Evolutionary conservation across 2,329 filamentous ascomycete species (phyloP).

Genomic region (Coniochaeta ligniaria): DNA sequence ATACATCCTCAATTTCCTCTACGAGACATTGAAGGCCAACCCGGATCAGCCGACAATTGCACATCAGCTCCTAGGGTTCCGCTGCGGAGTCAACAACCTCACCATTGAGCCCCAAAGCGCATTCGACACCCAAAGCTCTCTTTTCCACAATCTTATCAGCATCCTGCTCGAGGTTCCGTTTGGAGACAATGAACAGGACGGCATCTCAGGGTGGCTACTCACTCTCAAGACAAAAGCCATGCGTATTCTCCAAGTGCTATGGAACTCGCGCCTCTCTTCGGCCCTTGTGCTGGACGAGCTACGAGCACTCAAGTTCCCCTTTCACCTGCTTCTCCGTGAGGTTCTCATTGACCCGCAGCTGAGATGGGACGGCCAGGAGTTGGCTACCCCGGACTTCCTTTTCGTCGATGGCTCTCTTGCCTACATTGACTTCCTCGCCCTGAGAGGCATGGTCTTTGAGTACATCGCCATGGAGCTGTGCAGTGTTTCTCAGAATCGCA

Average conservation of each 20-base stretch:
- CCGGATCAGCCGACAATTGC: constrained; percentile 79
- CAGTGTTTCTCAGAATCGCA: constrained; percentile 62
- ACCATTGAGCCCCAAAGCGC: constrained; percentile 60
- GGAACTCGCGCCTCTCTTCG: constrained; percentile 74
- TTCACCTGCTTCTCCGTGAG: constrained; percentile 66
- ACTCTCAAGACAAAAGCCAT: constrained; percentile 61
- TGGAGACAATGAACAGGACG: constrained; percentile 38
- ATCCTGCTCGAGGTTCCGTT: constrained; percentile 64
- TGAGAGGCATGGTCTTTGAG: constrained; percentile 72
- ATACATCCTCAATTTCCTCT: constrained; percentile 79
- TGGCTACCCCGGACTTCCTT: constrained; percentile 59
- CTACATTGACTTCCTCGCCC: constrained; percentile 69
- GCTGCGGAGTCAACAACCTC: constrained; percentile 64
- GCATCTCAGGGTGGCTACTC: constrained; percentile 61
- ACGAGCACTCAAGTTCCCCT: constrained; percentile 71
- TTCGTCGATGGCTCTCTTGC: constrained; percentile 59
- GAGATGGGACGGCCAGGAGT: constrained; percentile 64
- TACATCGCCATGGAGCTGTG: constrained; percentile 84
- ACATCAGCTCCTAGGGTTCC: constrained; percentile 84
- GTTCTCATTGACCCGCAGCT: constrained; percentile 61
- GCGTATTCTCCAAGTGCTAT: constrained; percentile 72
- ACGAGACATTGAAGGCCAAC: constrained; percentile 68
- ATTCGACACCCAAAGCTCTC: constrained; percentile 64
- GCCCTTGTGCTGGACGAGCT: constrained; percentile 71
- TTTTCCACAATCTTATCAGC: constrained; percentile 76